These are phyloP conservation scores for Candida tropicalis DNA, from an alignment of 1,139 yeast species.

Conservation along the genomic window DNA sequence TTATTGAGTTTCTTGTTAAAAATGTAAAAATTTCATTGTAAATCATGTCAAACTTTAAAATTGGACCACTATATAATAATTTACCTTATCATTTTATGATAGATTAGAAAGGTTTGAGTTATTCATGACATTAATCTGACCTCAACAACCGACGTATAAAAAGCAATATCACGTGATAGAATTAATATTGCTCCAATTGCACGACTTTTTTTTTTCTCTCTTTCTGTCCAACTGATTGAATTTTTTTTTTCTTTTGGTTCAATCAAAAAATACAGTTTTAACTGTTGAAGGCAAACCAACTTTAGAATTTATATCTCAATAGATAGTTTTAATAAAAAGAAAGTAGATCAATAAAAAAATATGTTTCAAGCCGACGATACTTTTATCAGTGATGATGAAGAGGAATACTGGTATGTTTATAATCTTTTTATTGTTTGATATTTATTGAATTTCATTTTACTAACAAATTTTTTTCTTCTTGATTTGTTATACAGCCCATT, in stretches of 20 bases:
- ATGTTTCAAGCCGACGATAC: conserved; percentile 38
- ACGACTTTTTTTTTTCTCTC: conserved; percentile 5
- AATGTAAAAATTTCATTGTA: no score
- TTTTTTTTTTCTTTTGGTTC: conserved; percentile 3
- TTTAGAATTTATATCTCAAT: neutral
- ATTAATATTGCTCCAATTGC: neutral
- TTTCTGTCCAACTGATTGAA: neutral
- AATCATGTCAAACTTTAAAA: no score
- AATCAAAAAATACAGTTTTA: conserved; percentile 1
- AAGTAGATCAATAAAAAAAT: conserved; percentile 10
- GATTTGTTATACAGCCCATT: conserved; percentile 69
- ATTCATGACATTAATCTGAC: no score
- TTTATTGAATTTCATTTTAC: conserved; percentile 18
- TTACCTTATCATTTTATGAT: no score
- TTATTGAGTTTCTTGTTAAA: no score
- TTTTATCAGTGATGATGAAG: conserved; percentile 79
- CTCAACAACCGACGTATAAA: no score
- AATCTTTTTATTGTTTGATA: neutral
- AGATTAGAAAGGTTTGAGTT: no score
- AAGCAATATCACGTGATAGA: conserved; percentile 2
- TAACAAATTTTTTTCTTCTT: conserved; percentile 18
- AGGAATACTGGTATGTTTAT: conserved; percentile 66
- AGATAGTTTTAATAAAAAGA: neutral
- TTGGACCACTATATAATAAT: no score
- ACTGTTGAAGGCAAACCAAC: conserved; percentile 5